phyloP scores from a whole-genome alignment of 2,329 filamentous ascomycete species.

The Aspergillus fumigatus region DNA sequence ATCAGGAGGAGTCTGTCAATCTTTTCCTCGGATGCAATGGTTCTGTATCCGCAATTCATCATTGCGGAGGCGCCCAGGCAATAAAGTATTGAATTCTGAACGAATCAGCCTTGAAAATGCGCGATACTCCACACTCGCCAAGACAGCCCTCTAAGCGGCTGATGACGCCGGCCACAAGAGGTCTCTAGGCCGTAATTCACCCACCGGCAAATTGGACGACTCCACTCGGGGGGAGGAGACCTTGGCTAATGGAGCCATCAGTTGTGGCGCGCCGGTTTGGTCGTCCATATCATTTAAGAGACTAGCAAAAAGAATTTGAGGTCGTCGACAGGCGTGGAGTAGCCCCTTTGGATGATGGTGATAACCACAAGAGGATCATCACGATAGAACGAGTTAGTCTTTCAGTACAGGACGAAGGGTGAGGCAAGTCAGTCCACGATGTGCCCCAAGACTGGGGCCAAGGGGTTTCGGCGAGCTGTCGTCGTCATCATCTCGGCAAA shows the following conservation, averaged over 20 bases:
- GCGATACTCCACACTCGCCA: constrained; percentile 5
- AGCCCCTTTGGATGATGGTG: neutral
- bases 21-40: neutral
- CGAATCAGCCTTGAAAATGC: neutral
- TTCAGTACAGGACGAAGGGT: neutral
- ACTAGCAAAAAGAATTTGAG: too few species aligned
- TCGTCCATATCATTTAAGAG: neutral
- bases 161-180: neutral
- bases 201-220: neutral
- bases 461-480: neutral
- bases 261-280: neutral
- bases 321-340: neutral
- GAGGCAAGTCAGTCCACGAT: too few species aligned
- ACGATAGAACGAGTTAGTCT: neutral
- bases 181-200: neutral
- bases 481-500: neutral
- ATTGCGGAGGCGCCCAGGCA: neutral
- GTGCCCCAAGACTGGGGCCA: neutral
- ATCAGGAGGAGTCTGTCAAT: neutral
- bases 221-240: neutral
- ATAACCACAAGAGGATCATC: too few species aligned
- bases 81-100: neutral
- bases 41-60: neutral
- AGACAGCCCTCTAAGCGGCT: neutral
- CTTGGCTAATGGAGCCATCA: too few species aligned